Base-by-base conservation (phyloP, 176 grass and related monocot species). In the Chrysopogon serrulatus region DNA sequence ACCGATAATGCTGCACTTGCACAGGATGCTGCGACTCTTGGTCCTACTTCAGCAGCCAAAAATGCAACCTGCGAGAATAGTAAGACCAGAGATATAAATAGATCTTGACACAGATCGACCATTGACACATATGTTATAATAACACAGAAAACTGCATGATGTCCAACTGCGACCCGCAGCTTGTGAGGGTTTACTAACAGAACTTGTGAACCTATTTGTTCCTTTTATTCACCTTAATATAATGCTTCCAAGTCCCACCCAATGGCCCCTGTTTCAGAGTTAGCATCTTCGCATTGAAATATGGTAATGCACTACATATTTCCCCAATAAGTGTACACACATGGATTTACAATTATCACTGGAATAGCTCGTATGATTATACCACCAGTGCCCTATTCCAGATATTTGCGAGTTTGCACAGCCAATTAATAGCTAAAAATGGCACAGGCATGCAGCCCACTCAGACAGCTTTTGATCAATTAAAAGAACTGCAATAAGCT, bases 11-110 rank as follows among this genome's bases (percentile, higher is more conserved):
- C 91, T 60, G 90, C 91, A 92, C 84, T 96, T 89, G 96, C 93
- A 92, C 93, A 96, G 42, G 96, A 88, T 88, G 96, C 96, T 73
- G 96, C 96, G 79, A 99, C 82, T 87, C 96, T 95, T 78, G 96
- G 96, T 85, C 96, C 96, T 89, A 96, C 86, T 83, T 90, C 73
- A 66, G 89, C 90, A 49, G 96, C 77, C 81, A 99, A 86, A 88
- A 99, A 99, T 68, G 96, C 91, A 89, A 99, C 91, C 96, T 96
- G 80, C 34, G 40, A 86, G 70, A 88, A 72, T 39, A 76, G 36
- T 84, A 76, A 87, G 47, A 68, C 42, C 32, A 82, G 33, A 63
- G 35, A 89, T 76, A 85, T 44, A 44, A 80, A 59, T 83, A 88
- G 28, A 82, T 23, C 80, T 74, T 43, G 37, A 79, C 43, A 92